phyloP scores from a whole-genome alignment of 768 basidiomycete species.

The Tremella mesenterica region DNA sequence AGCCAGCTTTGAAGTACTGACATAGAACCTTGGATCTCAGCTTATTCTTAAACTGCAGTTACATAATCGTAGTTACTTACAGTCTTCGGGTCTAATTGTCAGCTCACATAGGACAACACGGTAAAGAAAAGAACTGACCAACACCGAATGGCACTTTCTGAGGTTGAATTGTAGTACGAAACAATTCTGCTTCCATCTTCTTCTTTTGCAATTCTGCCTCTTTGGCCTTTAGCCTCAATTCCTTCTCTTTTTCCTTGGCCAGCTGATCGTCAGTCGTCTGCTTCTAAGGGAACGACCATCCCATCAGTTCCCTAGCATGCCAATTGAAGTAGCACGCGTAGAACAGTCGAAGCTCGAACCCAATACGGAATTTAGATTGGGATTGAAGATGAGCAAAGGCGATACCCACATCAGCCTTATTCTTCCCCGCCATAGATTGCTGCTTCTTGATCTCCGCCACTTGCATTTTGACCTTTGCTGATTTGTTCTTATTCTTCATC shows the following conservation, averaged over 20 bases:
- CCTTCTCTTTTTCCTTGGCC: slow-evolving; percentile 77
- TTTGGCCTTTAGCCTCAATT: slow-evolving; percentile 35
- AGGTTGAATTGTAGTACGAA: slow-evolving; percentile 50
- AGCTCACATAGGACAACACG: not conserved
- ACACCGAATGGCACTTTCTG: slow-evolving; percentile 75
- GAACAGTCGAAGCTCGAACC: no score
- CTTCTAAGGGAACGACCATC: no score
- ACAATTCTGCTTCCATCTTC: slow-evolving; percentile 67
- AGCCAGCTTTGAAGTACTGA: slow-evolving; percentile 81
- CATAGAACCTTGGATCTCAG: slow-evolving; percentile 58
- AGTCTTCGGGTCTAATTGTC: slow-evolving; percentile 72
- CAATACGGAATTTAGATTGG: no score
- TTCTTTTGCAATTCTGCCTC: slow-evolving; percentile 37
- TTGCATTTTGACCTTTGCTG: slow-evolving; percentile 79
- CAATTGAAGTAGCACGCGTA: no score
- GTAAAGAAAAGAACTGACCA: slow-evolving; percentile 43
- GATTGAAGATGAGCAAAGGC: not conserved
- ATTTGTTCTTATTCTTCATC: slow-evolving; percentile 55
- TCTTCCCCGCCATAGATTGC: slow-evolving; percentile 65
- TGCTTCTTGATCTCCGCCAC: slow-evolving; percentile 73
- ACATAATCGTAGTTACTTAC: slow-evolving; percentile 5
- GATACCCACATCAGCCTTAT: slow-evolving; percentile 53
- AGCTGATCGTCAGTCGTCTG: slow-evolving; percentile 43
- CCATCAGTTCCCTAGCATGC: no score
- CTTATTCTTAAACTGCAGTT: not conserved